A percentile compares a stretch with the other conserved stretches of the same genome.
These are phyloP conservation scores for Lactifluus piperatus DNA, from an alignment of 768 basidiomycete species.

Conservation along the genomic window DNA sequence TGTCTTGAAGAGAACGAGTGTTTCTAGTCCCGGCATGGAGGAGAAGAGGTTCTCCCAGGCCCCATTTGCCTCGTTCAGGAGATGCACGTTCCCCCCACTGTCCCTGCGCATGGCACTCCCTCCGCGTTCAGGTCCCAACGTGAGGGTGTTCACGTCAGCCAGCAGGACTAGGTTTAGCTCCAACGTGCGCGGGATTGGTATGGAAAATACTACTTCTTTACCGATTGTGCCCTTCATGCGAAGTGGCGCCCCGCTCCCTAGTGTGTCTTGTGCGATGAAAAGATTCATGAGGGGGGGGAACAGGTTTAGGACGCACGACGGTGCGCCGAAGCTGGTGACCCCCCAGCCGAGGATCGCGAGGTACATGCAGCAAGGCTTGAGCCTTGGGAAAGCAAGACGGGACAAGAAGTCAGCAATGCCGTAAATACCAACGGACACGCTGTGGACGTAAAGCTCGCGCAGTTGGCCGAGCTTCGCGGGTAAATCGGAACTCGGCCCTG, in stretches of 20 bases:
- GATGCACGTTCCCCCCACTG: not conserved
- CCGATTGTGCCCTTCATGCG: not conserved
- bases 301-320: not conserved
- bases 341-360: not conserved
- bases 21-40: not conserved
- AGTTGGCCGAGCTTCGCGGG: not conserved
- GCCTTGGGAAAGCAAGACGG: not conserved
- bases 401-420: not conserved
- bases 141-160: not conserved
- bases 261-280: not conserved
- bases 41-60: not conserved
- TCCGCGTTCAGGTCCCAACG: not conserved
- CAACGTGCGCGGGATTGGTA: not conserved
- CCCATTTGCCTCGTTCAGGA: not conserved
- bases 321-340: not conserved
- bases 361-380: not conserved
- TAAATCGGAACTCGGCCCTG: slow-evolving; percentile 8
- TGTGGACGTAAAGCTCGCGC: not conserved
- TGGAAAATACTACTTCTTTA: not conserved
- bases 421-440: not conserved
- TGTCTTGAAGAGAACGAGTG: not conserved
- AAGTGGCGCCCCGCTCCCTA: not conserved
- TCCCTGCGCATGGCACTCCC: not conserved
- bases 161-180: not conserved
- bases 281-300: not conserved